Evolutionary conservation across 2,329 filamentous ascomycete genomes (phyloP).

Genomic region (Colletotrichum brevisporum): DNA sequence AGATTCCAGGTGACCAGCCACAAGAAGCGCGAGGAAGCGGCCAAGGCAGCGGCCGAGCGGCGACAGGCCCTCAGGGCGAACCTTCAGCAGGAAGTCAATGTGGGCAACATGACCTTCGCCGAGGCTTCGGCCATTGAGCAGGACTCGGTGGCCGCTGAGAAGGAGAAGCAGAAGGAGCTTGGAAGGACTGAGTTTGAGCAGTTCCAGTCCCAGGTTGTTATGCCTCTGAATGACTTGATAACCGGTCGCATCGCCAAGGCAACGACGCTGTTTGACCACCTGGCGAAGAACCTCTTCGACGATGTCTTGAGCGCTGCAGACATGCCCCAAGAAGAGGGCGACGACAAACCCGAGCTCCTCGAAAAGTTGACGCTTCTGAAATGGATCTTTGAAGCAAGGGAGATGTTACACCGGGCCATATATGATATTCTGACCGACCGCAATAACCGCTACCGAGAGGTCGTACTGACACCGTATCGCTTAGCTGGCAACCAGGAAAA

Average conservation of each 20-base stretch:
- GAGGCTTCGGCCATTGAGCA: conserved; percentile 87
- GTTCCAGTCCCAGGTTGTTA: conserved; percentile 87
- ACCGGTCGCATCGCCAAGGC: conserved; percentile 81
- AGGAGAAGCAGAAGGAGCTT: conserved; percentile 77
- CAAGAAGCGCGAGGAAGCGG: conserved; percentile 70
- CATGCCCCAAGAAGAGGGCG: conserved; percentile 92
- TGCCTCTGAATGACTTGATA: conserved; percentile 85
- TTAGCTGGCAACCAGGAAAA: conserved; percentile 84
- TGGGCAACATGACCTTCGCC: conserved; percentile 84
- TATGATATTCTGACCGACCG: conserved; percentile 89
- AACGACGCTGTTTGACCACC: conserved; percentile 81
- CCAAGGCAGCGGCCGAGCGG: conserved; percentile 63
- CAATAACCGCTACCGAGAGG: conserved; percentile 87
- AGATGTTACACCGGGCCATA: conserved; percentile 85
- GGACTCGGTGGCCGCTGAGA: conserved; percentile 79
- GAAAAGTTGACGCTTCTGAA: conserved; percentile 96
- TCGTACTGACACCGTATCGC: conserved; percentile 86
- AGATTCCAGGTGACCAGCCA: conserved; percentile 69
- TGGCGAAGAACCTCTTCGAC: conserved; percentile 80
- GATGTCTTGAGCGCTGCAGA: conserved; percentile 77
- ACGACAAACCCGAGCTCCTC: conserved; percentile 92
- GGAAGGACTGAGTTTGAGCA: conserved; percentile 86
- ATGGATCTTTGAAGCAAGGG: conserved; percentile 97
- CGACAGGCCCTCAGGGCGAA: conserved; percentile 78
- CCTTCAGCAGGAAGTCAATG: conserved; percentile 83